A percentile compares a stretch with the other conserved stretches of the same genome.
These are phyloP conservation scores for Phaeolepiota aurea DNA, from an alignment of 768 basidiomycete species.

Conservation along the genomic window DNA sequence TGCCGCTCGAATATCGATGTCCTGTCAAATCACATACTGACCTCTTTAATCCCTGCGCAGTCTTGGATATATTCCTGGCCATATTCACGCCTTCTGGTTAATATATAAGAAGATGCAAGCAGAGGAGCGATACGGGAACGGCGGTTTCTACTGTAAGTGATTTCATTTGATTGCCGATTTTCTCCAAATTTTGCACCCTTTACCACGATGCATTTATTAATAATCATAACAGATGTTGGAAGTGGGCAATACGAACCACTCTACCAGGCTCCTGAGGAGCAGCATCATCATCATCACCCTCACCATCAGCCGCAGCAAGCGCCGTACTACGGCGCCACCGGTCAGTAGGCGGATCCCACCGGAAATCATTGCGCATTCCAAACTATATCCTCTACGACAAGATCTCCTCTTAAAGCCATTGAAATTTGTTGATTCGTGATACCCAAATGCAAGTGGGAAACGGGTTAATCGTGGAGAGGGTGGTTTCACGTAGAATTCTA, in stretches of 20 bases:
- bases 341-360: too few species aligned
- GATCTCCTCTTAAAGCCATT: too few species aligned
- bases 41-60: conserved; percentile 22
- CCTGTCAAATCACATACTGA: background rate
- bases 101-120: conserved; percentile 89
- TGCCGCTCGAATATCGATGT: background rate
- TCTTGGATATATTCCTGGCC: conserved; percentile 72
- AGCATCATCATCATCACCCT: too few species aligned
- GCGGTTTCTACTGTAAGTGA: conserved; percentile 73
- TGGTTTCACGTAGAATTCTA: too few species aligned
- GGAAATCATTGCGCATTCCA: too few species aligned
- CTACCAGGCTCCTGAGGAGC: conserved; percentile 18
- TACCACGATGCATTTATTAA: conserved; percentile 1
- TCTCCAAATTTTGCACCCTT: background rate
- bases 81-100: conserved; percentile 78
- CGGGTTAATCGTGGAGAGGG: too few species aligned
- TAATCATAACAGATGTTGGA: conserved; percentile 23
- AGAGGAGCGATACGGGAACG: conserved; percentile 71
- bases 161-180: background rate
- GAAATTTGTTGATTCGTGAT: too few species aligned
- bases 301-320: conserved; percentile 18
- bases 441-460: too few species aligned
- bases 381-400: too few species aligned
- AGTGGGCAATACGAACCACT: conserved; percentile 33
- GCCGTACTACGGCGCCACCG: conserved; percentile 36